Base-by-base conservation (phyloP, 2,329 filamentous ascomycete species). In the Pseudocercospora cruenta region DNA sequence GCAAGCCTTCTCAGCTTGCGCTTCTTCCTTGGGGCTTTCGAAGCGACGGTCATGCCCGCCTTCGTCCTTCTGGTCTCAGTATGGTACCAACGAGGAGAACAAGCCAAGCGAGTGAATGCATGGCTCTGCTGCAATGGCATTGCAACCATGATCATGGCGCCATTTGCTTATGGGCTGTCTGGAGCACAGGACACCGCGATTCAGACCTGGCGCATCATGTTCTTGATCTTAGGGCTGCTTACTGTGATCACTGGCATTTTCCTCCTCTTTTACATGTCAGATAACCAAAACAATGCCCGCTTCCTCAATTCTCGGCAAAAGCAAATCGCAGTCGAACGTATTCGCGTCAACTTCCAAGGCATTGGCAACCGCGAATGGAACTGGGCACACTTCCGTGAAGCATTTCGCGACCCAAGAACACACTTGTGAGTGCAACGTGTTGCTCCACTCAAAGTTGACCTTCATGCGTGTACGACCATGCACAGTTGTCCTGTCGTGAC, bases 261-360 rank as follows among this genome's bases (percentile, higher is more conserved):
- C 12, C 83, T 90, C 4, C 81, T 86, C 74, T 76, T 84, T 19
- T 83, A 85, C 60, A 87, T 91, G 82, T 89, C 89, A 0, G 88
- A 91, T 70, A 88, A 86, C 0, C 88, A 88, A 0, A 83, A 88
- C 72, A 82, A 85, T 22, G 83, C 87, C 1, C 85, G 83, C 21
- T 89, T 88, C 58, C 79, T 90, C 1, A 80, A 78, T 0, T 81
- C 84, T 4, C 79, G 84, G 10, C 87, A 90, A 54, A 88, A 85
- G 63, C 71, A 87, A 0, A 77, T 88, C 9, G 86, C 87, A 0
- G 82, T 89, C 12, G 87, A 89, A 71, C 80, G 87, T 7, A 69
- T 81, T 19, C 71, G 78, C 2, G 78, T 77, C 76, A 81, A 81
- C 62, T 78, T 79, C 64, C 79, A 77, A 73, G 79, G 79, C 57